Evolutionary conservation across 495 filamentous ascomycete species (phyloP).

Genomic region (Jackrogersella multiformis): DNA sequence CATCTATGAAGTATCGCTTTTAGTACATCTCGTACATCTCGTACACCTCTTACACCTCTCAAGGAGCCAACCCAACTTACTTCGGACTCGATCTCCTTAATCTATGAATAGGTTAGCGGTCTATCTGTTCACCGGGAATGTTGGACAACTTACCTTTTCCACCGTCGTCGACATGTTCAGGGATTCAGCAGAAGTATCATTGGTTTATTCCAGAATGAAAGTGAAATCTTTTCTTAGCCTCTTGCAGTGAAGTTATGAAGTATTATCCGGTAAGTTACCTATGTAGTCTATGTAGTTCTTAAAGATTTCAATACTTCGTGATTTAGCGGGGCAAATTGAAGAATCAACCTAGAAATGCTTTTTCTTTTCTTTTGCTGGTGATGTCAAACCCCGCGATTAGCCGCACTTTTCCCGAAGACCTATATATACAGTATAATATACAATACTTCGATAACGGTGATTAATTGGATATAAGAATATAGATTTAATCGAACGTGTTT

Average conservation of each 20-base stretch:
- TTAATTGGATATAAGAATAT: constrained; percentile 7
- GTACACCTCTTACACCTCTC: constrained; percentile 20
- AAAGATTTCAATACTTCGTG: constrained; percentile 12
- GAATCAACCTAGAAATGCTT: constrained; percentile 21
- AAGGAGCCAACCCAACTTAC: constrained; percentile 54
- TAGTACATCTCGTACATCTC: constrained; percentile 23
- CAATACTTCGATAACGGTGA: constrained; percentile 1
- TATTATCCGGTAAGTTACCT: no score
- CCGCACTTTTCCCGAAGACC: constrained; percentile 35
- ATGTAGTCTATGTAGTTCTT: constrained; percentile 1
- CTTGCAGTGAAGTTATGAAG: constrained; percentile 15
- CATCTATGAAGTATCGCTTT: constrained; percentile 66
- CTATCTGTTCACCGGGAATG: neutral
- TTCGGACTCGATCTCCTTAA: constrained; percentile 97
- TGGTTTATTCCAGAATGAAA: neutral
- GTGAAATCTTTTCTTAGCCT: constrained; percentile 1
- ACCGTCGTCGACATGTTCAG: constrained; percentile 92
- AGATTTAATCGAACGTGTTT: neutral
- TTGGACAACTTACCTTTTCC: constrained; percentile 75
- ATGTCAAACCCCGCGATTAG: constrained; percentile 43
- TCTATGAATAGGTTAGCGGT: constrained; percentile 63
- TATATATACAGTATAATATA: neutral
- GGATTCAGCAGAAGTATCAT: constrained; percentile 15
- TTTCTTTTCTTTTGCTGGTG: constrained; percentile 27
- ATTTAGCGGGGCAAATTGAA: constrained; percentile 43